A percentile compares a stretch with the other conserved stretches of the same genome.
phyloP scores from a whole-genome alignment of 139 green algal species.

The Astrephomene gubernaculifera region DNA sequence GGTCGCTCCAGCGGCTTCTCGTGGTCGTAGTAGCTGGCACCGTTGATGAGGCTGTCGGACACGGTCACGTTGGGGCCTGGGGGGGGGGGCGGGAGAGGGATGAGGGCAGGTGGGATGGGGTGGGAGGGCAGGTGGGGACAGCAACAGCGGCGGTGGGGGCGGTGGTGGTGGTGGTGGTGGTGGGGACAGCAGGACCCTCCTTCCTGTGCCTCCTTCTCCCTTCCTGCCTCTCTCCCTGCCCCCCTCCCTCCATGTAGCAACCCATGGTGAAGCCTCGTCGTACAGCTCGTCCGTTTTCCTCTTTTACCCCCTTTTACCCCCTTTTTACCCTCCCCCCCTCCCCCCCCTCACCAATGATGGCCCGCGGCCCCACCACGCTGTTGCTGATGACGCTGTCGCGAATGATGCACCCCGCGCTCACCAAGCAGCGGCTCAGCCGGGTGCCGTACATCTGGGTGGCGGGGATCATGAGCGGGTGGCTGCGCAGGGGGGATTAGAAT shows the following conservation, averaged over 20 bases:
- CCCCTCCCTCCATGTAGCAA: too few relatives aligned
- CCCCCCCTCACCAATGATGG: conserved; percentile 57
- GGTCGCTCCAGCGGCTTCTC: conserved; percentile 73
- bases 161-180: too few relatives aligned
- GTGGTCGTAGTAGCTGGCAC: conserved; percentile 93
- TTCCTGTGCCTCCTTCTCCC: too few relatives aligned
- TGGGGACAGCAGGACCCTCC: too few relatives aligned
- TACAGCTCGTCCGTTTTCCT: too few relatives aligned
- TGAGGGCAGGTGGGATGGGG: background rate
- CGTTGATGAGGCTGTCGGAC: conserved; percentile 89
- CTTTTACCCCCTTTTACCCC: too few relatives aligned
- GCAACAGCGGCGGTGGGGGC: background rate
- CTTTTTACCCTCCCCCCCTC: background rate
- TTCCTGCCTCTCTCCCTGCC: too few relatives aligned
- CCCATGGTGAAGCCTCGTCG: too few relatives aligned
- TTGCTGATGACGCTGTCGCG: conserved; percentile 59
- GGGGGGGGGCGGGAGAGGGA: background rate
- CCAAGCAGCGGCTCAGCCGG: conserved; percentile 52
- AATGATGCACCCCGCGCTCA: conserved; percentile 46
- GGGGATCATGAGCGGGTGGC: conserved; percentile 42
- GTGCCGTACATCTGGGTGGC: conserved; percentile 22
- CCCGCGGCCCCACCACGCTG: conserved; percentile 72
- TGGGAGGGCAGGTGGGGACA: background rate
- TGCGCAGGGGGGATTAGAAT: background rate
- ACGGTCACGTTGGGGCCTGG: conserved; percentile 40